Evolutionary conservation across 352 stramenopile genomes (phyloP), one percentile per base, ranked within the genome.

Genomic region (Pythium phragmitis): DNA sequence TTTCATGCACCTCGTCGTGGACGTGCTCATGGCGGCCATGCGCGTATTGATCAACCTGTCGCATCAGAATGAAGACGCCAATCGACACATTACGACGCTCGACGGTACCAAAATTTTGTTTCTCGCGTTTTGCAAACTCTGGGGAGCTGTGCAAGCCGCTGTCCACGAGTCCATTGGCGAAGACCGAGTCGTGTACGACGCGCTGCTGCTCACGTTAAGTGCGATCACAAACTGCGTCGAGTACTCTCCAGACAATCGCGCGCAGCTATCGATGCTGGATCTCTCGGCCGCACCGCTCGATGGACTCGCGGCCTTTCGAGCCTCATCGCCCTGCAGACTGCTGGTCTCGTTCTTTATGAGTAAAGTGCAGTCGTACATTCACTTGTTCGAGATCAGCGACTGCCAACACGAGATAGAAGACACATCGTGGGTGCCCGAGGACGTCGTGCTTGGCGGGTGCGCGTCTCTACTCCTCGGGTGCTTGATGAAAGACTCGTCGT

Each of bases 41-140:
- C 78, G 83, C 13, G 77, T 92, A 19, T 39, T 92, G 14, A 86
- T 92, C 67, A 94, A 94, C 57, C 72, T 94, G 19, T 91, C 85
- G 1, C 85, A 94, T 43, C 81, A 89, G 58, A 91, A 87, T 19
- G 49, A 67, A 28, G 70, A 76, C 7, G 81, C 82, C 52, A 75
- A 78, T 19, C 52, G 11, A 0, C 71, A 88, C 21, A 63, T 94
- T 8, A 45, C 73, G 17, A 42, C 39, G 2, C 49, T 80, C 5
- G 46, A 65, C 13, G 83, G 85, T 0, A 89, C 79, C 53, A 48
- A 67, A 4, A 60, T 77, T 11, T 51, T 92, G 16, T 75, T 85
- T 46, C 36, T 57, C 7, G 64, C 69, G 1, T 92, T 92, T 57
- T 81, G 55, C 6, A 57, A 59, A 16, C 28, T 89, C 4, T 77